Base-by-base conservation (phyloP, 208 protist species). In the Herpetomonas muscarum region DNA sequence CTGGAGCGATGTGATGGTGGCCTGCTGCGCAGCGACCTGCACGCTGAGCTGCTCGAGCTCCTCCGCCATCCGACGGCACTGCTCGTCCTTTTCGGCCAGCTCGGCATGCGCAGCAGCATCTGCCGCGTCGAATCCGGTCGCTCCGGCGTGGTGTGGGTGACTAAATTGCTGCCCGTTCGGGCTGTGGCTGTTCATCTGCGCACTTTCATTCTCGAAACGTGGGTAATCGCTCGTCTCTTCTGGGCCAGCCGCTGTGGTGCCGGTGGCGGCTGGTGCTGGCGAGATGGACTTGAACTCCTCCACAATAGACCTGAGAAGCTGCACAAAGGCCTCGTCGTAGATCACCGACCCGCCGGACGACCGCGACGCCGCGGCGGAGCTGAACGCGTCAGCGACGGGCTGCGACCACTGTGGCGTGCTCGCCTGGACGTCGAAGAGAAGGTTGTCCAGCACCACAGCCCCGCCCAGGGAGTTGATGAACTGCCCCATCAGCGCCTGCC, bases 401-500 rank as follows among this genome's bases (percentile, higher is more conserved):
- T 84, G 67, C 41, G 57, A 67, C 74, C 79, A 91, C 31, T 74
- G 71, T 37, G 71, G 55, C 15, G 64, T 85, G 55, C 76, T 81
- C 17, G 70, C 79, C 39, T 73, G 63, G 24, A 84, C 73, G 48
- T 94, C 87, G 29, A 89, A 85, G n/a, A 90, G 56, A 34, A 90
- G 50, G 53, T 66, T 83, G 54, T 89, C 81, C 42, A 94, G 78
- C 13, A 85, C 69, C 9, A 58, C 37, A 7, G 64, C 51, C 0
- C 77, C 68, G 19, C 87, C 87, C 0, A 94, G 56, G 15, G 61
- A n/a, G 29, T 76, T 71, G 28, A 71, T 29, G 61, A 94, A 87
- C 6, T 61, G 68, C 32, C 79, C 64, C 45, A 78, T 48, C 13
- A 90, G 53, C 19, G 52, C 39, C 37, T 19, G 50, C 15, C 55